A percentile compares a stretch with the other conserved stretches of the same genome.
These are phyloP conservation scores for Colletotrichum lini DNA, from an alignment of 2,329 filamentous ascomycete genomes.

Conservation along the genomic window DNA sequence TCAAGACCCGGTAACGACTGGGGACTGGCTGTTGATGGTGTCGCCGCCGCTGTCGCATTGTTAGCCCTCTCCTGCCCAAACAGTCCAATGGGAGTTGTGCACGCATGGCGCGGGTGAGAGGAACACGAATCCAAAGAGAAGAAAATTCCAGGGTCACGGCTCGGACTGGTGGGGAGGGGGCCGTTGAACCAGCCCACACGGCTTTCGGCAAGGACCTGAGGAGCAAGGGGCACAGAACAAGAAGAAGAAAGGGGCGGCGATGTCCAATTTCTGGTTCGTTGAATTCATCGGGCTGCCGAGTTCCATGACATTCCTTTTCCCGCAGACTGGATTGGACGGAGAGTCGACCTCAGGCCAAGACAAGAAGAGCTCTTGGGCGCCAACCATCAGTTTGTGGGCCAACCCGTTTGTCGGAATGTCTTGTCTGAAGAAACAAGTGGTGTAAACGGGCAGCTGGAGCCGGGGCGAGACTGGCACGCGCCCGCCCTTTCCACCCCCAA, in stretches of 20 bases:
- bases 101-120: conserved; percentile 7
- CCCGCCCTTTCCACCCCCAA: conserved; percentile 12
- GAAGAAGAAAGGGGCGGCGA: conserved; percentile 24
- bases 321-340: conserved; percentile 1
- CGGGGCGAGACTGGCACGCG: conserved; percentile 13
- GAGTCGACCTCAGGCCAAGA: conserved; percentile 21
- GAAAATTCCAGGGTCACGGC: conserved; percentile 31
- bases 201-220: conserved; percentile 34
- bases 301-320: conserved; percentile 33
- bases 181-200: conserved; percentile 19
- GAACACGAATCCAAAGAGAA: conserved; percentile 14
- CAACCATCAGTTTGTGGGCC: neutral
- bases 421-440: conserved; percentile 32
- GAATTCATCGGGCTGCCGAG: conserved; percentile 31
- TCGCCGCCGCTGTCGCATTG: conserved; percentile 39
- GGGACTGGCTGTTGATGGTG: conserved; percentile 26
- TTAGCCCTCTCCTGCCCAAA: conserved; percentile 27
- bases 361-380: neutral
- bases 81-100: conserved; percentile 25
- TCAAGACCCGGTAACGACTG: conserved; percentile 22
- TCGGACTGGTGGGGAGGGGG: conserved; percentile 42
- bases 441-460: conserved; percentile 36
- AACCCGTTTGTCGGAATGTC: conserved; percentile 16
- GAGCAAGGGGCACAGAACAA: conserved; percentile 14
- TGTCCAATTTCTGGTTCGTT: conserved; percentile 23